phyloP scores from a whole-genome alignment of 169 alveolate genomes.

The Neospora caninum region DNA sequence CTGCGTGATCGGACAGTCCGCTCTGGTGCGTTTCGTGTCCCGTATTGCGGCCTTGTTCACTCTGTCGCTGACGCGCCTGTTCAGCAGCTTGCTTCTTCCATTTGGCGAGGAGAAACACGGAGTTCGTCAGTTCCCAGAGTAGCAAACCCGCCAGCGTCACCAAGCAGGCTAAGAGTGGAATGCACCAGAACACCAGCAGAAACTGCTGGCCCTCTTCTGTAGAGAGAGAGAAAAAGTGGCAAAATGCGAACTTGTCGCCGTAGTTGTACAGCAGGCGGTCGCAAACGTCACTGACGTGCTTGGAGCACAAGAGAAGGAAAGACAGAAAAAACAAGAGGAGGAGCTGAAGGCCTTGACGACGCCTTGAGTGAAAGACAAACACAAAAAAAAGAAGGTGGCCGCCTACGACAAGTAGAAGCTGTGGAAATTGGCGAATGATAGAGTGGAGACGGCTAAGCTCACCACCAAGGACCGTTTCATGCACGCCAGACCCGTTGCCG shows the following conservation, averaged over 20 bases:
- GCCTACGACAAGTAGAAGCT: background rate
- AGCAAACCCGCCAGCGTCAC: background rate
- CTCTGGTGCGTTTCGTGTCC: too few species aligned
- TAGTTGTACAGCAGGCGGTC: background rate
- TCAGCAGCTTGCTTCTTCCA: background rate
- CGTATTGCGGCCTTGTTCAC: background rate
- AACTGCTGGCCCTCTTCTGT: background rate
- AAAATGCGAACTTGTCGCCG: background rate
- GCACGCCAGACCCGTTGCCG: too few species aligned
- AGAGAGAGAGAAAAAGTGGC: background rate
- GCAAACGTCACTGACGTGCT: constrained; percentile 1
- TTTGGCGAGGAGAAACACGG: background rate
- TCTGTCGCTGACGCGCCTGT: background rate
- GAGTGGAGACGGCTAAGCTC: background rate
- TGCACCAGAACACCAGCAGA: background rate
- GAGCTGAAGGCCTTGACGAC: background rate
- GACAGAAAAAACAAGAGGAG: background rate
- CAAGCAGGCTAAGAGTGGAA: background rate
- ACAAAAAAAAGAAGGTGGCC: background rate
- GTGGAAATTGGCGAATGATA: background rate
- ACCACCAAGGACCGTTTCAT: too few species aligned
- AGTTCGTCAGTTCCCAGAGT: background rate
- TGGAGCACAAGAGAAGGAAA: constrained; percentile 9
- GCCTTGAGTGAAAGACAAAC: background rate
- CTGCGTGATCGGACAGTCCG: too few species aligned